Evolutionary conservation across 2,329 filamentous ascomycete genomes (phyloP).

Genomic region (Nothomitra cinnamomea): DNA sequence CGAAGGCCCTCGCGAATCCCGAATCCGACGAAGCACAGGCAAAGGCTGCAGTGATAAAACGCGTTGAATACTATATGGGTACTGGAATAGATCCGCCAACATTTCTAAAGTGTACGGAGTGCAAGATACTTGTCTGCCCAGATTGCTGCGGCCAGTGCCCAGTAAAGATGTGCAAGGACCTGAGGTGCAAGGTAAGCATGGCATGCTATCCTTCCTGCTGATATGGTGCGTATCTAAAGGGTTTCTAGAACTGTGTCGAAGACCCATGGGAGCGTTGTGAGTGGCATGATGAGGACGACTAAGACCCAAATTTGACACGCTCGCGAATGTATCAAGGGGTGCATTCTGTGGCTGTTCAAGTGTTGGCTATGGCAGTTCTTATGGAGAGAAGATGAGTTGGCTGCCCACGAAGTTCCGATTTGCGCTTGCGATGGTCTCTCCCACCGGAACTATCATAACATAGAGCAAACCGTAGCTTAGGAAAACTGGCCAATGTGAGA

Average conservation of each 20-base stretch:
- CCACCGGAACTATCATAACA: too few species aligned
- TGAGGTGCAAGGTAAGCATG: slow-evolving; percentile 18
- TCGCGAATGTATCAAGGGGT: not conserved
- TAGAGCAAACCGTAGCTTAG: too few species aligned
- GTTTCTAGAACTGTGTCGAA: slow-evolving; percentile 18
- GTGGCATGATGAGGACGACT: slow-evolving; percentile 5
- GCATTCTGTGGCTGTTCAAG: not conserved
- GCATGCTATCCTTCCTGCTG: not conserved
- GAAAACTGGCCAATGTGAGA: too few species aligned
- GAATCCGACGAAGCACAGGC: not conserved
- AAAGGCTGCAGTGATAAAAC: not conserved
- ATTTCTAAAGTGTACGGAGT: slow-evolving; percentile 20
- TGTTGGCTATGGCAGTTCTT: not conserved
- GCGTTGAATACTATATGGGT: not conserved
- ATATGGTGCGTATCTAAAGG: not conserved
- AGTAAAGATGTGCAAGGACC: slow-evolving; percentile 17
- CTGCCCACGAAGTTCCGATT: too few species aligned
- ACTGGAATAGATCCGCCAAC: slow-evolving; percentile 10
- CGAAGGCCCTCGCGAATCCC: not conserved
- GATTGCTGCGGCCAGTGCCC: slow-evolving; percentile 21
- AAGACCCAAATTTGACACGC: not conserved
- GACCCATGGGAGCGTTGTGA: slow-evolving; percentile 16
- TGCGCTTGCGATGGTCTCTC: too few species aligned
- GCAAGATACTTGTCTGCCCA: slow-evolving; percentile 19
- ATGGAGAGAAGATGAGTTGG: too few species aligned